Evolutionary conservation across 257 asterid species (phyloP).

Genomic region (Solanum clarkiae): DNA sequence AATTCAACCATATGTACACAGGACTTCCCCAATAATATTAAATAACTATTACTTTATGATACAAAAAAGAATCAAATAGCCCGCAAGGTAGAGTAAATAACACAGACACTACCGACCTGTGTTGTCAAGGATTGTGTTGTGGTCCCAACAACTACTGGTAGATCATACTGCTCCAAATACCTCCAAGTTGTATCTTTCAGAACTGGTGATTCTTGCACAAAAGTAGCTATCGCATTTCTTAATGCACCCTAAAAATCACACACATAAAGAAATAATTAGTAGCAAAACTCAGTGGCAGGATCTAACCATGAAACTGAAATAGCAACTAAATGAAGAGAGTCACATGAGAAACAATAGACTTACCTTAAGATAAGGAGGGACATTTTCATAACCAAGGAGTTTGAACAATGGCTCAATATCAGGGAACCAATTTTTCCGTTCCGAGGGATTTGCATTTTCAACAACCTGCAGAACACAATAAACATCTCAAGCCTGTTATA

Average conservation of each 20-base stretch:
- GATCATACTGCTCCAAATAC: slow-evolving; percentile 86
- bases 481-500: background rate
- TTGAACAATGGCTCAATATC: slow-evolving; percentile 95
- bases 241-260: slow-evolving; percentile 61
- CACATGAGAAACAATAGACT: background rate
- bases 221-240: slow-evolving; percentile 70
- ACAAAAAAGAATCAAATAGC: background rate
- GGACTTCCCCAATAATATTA: background rate
- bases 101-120: slow-evolving; percentile 39
- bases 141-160: slow-evolving; percentile 83
- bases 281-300: slow-evolving; percentile 4
- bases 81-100: background rate
- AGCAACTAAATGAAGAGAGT: background rate
- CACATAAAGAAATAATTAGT: slow-evolving; percentile 6
- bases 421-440: slow-evolving; percentile 88
- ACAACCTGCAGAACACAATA: slow-evolving; percentile 46
- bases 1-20: background rate
- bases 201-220: slow-evolving; percentile 68
- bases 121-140: slow-evolving; percentile 46
- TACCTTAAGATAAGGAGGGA: slow-evolving; percentile 98
- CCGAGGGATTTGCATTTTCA: slow-evolving; percentile 67
- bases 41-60: background rate
- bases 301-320: background rate
- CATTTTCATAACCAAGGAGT: slow-evolving; percentile 91
- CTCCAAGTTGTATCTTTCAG: slow-evolving; percentile 88